Percentiles rank a stretch among this genome's conserved stretches.
phyloP scores from a whole-genome alignment of 169 alveolate genomes.

The Cystoisospora suis region DNA sequence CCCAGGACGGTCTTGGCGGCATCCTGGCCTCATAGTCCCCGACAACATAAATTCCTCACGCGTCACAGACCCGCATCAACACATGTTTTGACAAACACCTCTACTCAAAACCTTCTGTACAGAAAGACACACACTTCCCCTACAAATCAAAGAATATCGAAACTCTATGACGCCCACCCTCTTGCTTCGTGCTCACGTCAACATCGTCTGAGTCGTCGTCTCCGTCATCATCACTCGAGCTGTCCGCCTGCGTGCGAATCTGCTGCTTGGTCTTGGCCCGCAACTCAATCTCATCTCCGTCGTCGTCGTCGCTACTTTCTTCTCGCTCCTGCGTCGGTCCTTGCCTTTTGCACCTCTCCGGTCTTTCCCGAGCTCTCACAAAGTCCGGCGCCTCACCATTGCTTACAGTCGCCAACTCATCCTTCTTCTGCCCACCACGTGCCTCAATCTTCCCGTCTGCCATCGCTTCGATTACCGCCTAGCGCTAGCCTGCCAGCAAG shows the following conservation, averaged over 20 bases:
- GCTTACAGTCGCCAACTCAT: no score
- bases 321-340: neutral
- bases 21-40: no score
- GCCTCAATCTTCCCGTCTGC: no score
- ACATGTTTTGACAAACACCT: no score
- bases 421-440: no score
- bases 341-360: neutral
- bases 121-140: no score
- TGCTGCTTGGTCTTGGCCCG: neutral
- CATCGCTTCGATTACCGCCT: no score
- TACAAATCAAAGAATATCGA: neutral
- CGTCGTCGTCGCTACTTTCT: constrained; percentile 22
- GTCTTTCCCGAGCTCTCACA: neutral
- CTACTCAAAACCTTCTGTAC: no score
- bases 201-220: constrained; percentile 26
- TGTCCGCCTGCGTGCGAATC: neutral
- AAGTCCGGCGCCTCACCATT: neutral
- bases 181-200: neutral
- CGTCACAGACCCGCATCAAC: no score
- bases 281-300: constrained; percentile 23
- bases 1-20: no score
- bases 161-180: neutral
- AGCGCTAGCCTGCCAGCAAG: no score
- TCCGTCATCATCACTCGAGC: neutral
- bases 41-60: no score